Evolutionary conservation across 768 basidiomycete species (phyloP).

Genomic region (Tylopilus subfusipes): DNA sequence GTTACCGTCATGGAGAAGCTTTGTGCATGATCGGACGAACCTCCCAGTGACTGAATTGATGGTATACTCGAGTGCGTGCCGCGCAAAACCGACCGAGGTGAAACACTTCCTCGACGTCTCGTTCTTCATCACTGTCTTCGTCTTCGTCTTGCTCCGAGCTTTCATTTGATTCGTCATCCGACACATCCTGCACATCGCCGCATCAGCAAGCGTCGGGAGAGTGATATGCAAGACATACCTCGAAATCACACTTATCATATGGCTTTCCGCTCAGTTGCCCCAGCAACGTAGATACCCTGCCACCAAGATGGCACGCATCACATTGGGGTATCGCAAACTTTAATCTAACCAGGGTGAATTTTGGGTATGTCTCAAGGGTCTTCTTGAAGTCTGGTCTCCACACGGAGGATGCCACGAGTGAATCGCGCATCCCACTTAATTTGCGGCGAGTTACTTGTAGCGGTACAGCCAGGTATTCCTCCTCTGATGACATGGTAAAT

Average conservation of each 20-base stretch:
- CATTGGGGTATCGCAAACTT: constrained; percentile 61
- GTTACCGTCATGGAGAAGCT: constrained; percentile 4
- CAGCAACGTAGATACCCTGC: constrained; percentile 59
- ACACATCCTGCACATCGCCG: constrained; percentile 10
- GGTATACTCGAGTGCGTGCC: constrained; percentile 60
- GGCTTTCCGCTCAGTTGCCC: constrained; percentile 61
- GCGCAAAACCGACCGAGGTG: constrained; percentile 81
- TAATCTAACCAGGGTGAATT: constrained; percentile 50
- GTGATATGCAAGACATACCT: constrained; percentile 36
- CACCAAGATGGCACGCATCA: constrained; percentile 79
- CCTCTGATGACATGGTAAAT: constrained; percentile 33
- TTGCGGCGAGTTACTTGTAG: constrained; percentile 65
- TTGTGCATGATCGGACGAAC: constrained; percentile 37
- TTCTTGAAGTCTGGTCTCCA: constrained; percentile 73
- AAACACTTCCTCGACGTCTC: constrained; percentile 38
- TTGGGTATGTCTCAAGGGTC: constrained; percentile 62
- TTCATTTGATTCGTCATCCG: constrained; percentile 24
- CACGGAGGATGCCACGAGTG: constrained; percentile 77
- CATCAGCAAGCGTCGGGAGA: constrained; percentile 1
- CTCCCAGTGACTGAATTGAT: constrained; percentile 81
- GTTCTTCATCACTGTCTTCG: constrained; percentile 1
- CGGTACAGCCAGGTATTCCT: constrained; percentile 75
- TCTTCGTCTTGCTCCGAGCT: constrained; percentile 22
- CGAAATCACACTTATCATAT: constrained; percentile 72
- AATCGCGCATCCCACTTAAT: constrained; percentile 64